A percentile compares a stretch with the other conserved stretches of the same genome.
These are phyloP conservation scores for Malassezia sympodialis DNA, from an alignment of 1,284 basidiomycete species.

Conservation along the genomic window DNA sequence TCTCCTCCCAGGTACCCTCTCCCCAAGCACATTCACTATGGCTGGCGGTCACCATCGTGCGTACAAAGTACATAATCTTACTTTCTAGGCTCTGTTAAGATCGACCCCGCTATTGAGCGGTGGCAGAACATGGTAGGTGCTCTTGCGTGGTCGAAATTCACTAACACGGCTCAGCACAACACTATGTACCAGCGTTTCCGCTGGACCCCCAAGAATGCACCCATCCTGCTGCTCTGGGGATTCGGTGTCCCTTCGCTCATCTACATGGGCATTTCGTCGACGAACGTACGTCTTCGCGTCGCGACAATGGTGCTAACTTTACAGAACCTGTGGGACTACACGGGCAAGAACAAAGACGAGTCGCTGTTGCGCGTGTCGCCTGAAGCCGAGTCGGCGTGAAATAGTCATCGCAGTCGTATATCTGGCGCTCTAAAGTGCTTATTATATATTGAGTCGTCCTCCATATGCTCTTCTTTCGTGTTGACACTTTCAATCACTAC, in stretches of 20 bases:
- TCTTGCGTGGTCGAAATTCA: not conserved
- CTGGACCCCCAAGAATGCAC: slow-evolving; percentile 29
- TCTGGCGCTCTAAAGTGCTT: not conserved
- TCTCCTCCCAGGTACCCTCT: not conserved
- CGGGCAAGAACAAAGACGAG: slow-evolving; percentile 31
- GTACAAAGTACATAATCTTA: slow-evolving; percentile 2
- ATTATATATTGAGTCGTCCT: not conserved
- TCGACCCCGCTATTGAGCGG: slow-evolving; percentile 41
- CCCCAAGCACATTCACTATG: slow-evolving; percentile 22
- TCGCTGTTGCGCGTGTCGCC: slow-evolving; percentile 18
- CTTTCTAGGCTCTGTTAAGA: slow-evolving; percentile 36
- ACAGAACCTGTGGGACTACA: slow-evolving; percentile 33
- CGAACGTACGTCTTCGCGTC: slow-evolving; percentile 29
- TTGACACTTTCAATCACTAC: no score
- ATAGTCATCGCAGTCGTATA: not conserved
- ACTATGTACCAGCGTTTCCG: slow-evolving; percentile 44
- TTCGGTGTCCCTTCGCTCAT: slow-evolving; percentile 27
- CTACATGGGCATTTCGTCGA: slow-evolving; percentile 25
- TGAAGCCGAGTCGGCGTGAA: not conserved
- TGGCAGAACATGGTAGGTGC: slow-evolving; percentile 34
- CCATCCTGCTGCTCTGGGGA: slow-evolving; percentile 27
- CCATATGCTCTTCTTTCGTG: no score
- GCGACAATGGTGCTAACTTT: not conserved
- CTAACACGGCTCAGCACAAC: slow-evolving; percentile 24
- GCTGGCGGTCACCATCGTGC: slow-evolving; percentile 37